phyloP scores from a whole-genome alignment of 768 basidiomycete genomes.

The Serendipita sp. region DNA sequence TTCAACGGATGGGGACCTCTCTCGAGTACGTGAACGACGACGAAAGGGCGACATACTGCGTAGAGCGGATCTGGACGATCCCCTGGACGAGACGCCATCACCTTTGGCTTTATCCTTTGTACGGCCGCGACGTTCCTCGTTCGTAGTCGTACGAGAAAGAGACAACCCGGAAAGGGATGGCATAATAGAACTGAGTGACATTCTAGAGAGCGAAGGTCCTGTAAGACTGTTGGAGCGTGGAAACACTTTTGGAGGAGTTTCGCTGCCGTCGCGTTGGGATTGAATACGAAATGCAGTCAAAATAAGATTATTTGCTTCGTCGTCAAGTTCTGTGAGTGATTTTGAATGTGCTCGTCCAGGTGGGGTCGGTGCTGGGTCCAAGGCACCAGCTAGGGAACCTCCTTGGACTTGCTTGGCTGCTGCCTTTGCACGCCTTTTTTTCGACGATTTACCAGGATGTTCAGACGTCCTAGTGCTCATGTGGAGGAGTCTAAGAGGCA shows the following conservation, averaged over 20 bases:
- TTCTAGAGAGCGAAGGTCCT: conserved; percentile 21
- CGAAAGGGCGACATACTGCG: conserved; percentile 72
- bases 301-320: background rate
- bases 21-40: conserved; percentile 45
- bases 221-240: background rate
- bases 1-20: conserved; percentile 33
- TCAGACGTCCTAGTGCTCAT: background rate
- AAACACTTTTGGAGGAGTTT: background rate
- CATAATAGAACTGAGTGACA: conserved; percentile 55
- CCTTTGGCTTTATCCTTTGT: conserved; percentile 29
- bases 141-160: conserved; percentile 22
- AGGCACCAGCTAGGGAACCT: no score
- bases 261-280: background rate
- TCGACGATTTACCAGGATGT: background rate
- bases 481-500: background rate
- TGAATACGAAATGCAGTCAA: background rate
- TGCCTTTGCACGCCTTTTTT: background rate
- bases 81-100: conserved; percentile 34
- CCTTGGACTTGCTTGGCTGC: background rate
- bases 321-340: background rate
- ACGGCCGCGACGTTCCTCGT: conserved; percentile 17
- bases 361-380: no score
- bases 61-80: conserved; percentile 31
- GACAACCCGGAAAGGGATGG: conserved; percentile 50
- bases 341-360: background rate